A percentile compares a stretch with the other conserved stretches of the same genome.
phyloP scores from a whole-genome alignment of 2,329 filamentous ascomycete genomes.

The Dactylellina haptotyla region DNA sequence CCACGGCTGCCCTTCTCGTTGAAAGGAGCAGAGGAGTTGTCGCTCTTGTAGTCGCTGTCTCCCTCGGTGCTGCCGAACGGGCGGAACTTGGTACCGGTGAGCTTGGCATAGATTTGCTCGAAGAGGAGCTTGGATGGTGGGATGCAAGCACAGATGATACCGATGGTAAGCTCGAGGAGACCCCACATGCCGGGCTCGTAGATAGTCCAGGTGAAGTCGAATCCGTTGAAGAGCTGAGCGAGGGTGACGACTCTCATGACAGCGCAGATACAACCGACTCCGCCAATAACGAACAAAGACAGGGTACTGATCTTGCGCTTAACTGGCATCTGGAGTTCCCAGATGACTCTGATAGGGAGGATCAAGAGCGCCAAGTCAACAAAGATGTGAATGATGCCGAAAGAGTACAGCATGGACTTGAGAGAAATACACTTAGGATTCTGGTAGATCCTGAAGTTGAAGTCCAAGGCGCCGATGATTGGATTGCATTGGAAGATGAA shows the following conservation, averaged over 20 bases:
- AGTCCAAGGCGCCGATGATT: slow-evolving; percentile 22
- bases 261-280: slow-evolving; percentile 44
- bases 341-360: slow-evolving; percentile 48
- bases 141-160: slow-evolving; percentile 52
- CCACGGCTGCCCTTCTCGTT: slow-evolving; percentile 35
- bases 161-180: slow-evolving; percentile 44
- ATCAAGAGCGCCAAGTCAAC: slow-evolving; percentile 40
- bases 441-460: slow-evolving; percentile 20
- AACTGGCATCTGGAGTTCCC: slow-evolving; percentile 51
- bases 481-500: slow-evolving; percentile 53
- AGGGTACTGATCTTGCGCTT: slow-evolving; percentile 49
- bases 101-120: slow-evolving; percentile 29
- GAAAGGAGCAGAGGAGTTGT: slow-evolving; percentile 15
- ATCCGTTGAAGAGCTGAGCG: slow-evolving; percentile 40
- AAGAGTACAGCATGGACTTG: slow-evolving; percentile 48
- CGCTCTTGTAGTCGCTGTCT: slow-evolving; percentile 37
- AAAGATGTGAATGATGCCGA: slow-evolving; percentile 52
- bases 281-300: slow-evolving; percentile 47
- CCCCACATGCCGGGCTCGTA: slow-evolving; percentile 53
- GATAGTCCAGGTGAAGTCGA: slow-evolving; percentile 51
- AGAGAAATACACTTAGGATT: slow-evolving; percentile 41
- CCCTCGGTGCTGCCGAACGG: slow-evolving; percentile 39
- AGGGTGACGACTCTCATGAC: slow-evolving; percentile 48
- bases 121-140: slow-evolving; percentile 50
- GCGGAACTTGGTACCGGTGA: slow-evolving; percentile 27